Evolutionary conservation across 2,329 filamentous ascomycete genomes (phyloP).

Genomic region (Pseudodiploospora longispora): DNA sequence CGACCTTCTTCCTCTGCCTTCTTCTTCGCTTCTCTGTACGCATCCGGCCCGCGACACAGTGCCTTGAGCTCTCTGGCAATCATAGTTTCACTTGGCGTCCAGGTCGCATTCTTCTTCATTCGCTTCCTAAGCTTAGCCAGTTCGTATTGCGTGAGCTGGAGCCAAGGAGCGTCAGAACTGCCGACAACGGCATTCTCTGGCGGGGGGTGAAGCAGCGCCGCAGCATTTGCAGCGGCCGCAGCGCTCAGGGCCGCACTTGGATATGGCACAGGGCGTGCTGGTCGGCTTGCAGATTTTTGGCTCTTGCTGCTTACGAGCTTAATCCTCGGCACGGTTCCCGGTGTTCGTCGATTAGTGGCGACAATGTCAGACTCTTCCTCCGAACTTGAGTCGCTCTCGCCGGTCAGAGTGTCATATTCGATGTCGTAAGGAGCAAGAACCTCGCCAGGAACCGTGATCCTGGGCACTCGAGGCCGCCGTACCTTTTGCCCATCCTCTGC

Average conservation of each 20-base stretch:
- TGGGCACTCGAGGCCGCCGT: constrained; percentile 40
- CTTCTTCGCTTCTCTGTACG: constrained; percentile 53
- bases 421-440: constrained; percentile 58
- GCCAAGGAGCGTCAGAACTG: constrained; percentile 55
- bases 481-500: constrained; percentile 38
- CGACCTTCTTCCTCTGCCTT: constrained; percentile 58
- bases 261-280: constrained; percentile 26
- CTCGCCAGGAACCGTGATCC: constrained; percentile 58
- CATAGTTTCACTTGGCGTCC: constrained; percentile 81
- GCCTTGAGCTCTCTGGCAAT: constrained; percentile 68
- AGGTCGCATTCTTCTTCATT: constrained; percentile 88
- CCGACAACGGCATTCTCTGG: constrained; percentile 52
- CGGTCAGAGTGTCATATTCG: constrained; percentile 51
- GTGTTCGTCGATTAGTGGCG: constrained; percentile 27
- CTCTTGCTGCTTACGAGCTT: constrained; percentile 37
- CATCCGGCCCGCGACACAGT: constrained; percentile 58
- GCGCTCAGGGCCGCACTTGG: constrained; percentile 26
- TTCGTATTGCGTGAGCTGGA: constrained; percentile 57
- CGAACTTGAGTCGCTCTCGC: constrained; percentile 44
- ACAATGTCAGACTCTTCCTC: constrained; percentile 40
- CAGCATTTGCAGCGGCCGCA: constrained; percentile 32
- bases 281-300: constrained; percentile 37
- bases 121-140: constrained; percentile 65
- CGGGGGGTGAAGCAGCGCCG: constrained; percentile 44
- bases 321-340: constrained; percentile 35